phyloP scores from a whole-genome alignment of 345 rosid genomes.

The Linum lewisii region DNA sequence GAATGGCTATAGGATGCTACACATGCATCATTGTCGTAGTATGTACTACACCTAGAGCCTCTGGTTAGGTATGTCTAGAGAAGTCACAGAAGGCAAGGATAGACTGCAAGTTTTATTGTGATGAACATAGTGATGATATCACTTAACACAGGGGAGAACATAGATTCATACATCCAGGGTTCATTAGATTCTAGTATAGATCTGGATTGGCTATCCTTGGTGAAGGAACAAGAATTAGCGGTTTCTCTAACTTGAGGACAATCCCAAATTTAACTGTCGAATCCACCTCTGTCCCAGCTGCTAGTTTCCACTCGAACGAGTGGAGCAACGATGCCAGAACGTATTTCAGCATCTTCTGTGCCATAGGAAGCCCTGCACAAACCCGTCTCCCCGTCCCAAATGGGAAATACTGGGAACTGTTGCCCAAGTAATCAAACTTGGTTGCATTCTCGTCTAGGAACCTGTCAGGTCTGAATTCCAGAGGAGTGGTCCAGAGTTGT shows the following conservation, averaged over 20 bases:
- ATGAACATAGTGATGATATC: not conserved
- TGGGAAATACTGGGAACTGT: not conserved
- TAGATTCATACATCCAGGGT: not conserved
- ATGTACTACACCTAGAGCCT: not conserved
- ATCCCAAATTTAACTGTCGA: not conserved
- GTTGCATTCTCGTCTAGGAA: not conserved
- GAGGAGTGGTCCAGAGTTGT: constrained; percentile 17
- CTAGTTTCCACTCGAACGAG: not conserved
- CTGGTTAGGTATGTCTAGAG: not conserved
- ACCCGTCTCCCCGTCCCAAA: not conserved
- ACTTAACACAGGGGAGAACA: not conserved
- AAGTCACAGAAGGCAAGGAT: no score
- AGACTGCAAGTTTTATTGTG: not conserved
- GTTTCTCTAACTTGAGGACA: not conserved
- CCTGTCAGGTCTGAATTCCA: constrained; percentile 27
- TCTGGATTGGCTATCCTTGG: not conserved
- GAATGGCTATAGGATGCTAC: not conserved
- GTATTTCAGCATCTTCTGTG: not conserved
- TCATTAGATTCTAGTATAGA: not conserved
- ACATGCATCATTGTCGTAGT: not conserved
- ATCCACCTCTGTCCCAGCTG: not conserved
- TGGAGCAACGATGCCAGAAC: not conserved
- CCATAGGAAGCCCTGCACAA: constrained; percentile 3
- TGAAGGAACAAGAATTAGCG: not conserved
- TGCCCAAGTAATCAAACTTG: not conserved